Conservation (phyloP, 2,329 filamentous ascomycete species). For the Neocucurbitaria cava region DNA sequence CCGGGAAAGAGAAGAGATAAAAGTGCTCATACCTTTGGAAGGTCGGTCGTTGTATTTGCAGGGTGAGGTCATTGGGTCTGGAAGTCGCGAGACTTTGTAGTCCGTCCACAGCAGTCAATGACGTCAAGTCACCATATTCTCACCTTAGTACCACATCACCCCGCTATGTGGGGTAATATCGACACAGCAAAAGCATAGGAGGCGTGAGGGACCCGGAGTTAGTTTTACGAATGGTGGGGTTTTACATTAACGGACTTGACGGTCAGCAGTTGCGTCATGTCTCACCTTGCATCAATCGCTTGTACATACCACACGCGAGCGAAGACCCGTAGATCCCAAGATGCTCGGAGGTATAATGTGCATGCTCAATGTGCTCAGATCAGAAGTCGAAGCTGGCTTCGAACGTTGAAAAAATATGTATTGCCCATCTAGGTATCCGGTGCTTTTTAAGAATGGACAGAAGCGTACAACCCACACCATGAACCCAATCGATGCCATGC, state of each 20-base stretch:
- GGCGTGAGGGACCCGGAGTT: constrained; percentile 1
- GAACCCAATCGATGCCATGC: constrained; percentile 28
- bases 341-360: not conserved
- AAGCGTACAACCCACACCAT: constrained; percentile 19
- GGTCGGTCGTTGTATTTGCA: constrained; percentile 3
- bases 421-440: constrained; percentile 28
- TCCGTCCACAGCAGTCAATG: constrained; percentile 13
- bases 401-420: constrained; percentile 7
- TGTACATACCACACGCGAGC: not conserved
- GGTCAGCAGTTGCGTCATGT: constrained; percentile 18
- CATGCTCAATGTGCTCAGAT: not conserved
- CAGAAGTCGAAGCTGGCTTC: not conserved
- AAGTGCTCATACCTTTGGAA: constrained; percentile 18
- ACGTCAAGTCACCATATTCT: constrained; percentile 18
- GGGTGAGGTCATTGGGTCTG: constrained; percentile 6
- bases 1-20: constrained; percentile 8
- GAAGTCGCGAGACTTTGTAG: constrained; percentile 21
- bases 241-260: constrained; percentile 3
- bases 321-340: not conserved
- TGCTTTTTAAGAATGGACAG: constrained; percentile 21
- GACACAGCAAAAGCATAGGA: not conserved
- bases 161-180: constrained; percentile 15
- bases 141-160: constrained; percentile 14
- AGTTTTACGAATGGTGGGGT: constrained; percentile 3
- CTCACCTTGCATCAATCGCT: not conserved